Base-by-base conservation (phyloP, 306 rosid species). In the Casuarina cunninghamiana region DNA sequence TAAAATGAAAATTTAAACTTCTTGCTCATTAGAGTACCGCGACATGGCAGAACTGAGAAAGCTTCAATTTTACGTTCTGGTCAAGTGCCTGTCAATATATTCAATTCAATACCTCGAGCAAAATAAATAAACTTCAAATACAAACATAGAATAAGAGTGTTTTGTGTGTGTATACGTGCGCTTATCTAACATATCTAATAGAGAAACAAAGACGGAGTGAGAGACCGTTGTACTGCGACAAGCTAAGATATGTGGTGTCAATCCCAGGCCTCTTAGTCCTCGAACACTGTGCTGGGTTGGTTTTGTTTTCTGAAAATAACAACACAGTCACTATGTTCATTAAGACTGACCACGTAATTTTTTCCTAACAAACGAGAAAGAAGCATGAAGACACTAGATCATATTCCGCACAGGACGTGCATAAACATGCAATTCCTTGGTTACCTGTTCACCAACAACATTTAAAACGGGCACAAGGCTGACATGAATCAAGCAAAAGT, bases 281-380 rank as follows among this genome's bases (percentile, higher is more conserved):
- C 97, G 92, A 75, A 92, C 97, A 78, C 97, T 92, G 60, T 90
- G 96, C 86, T 92, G 97, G 79, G 97, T 92, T 68, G 97, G 97
- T 83, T 92, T 92, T 75, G 97, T 92, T 90, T 92, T 92, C 97
- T 92, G 85, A 46, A 77, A 38, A 69, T 17, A 35, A 16, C 3
- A 58, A 81, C 68, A 77, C 26, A 74, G 77, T 80, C 44, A 49
- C 38, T 7, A 62, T 65, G 77, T 51, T 74, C 70, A 84, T 76
- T 72, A 77, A 53, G 32, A 7, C n/a, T 39, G n/a, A 57, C 67
- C 51, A 35, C 35, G 35, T 2, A 77, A 45, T 10, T 77, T 78
- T 39, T 49, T 4, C 43, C 17, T 44, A 68, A 57, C 10, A 37
- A 67, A 19, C 44, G 48, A 37, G 44, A 16, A 45, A 63, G 49